phyloP scores from a whole-genome alignment of 352 stramenopile genomes.

The Globisporangium yorkense region DNA sequence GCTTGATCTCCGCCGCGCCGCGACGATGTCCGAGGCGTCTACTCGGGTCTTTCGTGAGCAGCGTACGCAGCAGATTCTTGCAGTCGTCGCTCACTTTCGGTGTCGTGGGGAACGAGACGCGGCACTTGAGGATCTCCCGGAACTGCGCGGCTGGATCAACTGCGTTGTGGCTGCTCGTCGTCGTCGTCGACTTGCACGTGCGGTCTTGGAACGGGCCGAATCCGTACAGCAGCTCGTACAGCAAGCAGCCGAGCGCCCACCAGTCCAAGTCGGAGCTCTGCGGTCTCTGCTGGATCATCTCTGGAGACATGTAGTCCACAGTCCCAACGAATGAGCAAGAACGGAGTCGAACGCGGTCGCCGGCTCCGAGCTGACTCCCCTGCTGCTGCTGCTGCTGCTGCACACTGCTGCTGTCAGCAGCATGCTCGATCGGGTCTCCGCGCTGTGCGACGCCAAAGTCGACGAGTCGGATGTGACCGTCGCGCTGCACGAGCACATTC shows the following conservation, averaged over 20 bases:
- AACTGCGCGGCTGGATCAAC: slow-evolving; percentile 38
- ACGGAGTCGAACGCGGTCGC: slow-evolving; percentile 31
- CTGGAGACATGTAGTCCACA: slow-evolving; percentile 41
- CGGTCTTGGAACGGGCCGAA: slow-evolving; percentile 42
- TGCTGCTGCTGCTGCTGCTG: too few species aligned
- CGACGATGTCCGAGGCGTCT: slow-evolving; percentile 21
- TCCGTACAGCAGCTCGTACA: slow-evolving; percentile 76
- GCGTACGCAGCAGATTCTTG: slow-evolving; percentile 21
- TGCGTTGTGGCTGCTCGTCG: background rate
- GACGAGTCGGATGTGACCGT: slow-evolving; percentile 21
- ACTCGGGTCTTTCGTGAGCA: slow-evolving; percentile 16
- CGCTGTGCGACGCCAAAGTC: slow-evolving; percentile 25
- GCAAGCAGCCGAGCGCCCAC: slow-evolving; percentile 67
- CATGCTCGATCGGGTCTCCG: slow-evolving; percentile 3
- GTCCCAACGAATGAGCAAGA: slow-evolving; percentile 46
- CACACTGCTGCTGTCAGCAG: background rate
- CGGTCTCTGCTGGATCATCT: slow-evolving; percentile 28
- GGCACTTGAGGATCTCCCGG: slow-evolving; percentile 32
- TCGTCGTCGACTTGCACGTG: background rate
- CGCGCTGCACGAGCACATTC: slow-evolving; percentile 19
- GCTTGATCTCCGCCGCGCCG: slow-evolving; percentile 26
- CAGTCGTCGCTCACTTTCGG: slow-evolving; percentile 17
- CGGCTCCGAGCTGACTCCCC: too few species aligned
- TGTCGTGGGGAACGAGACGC: slow-evolving; percentile 29
- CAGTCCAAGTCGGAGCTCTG: slow-evolving; percentile 54